These are phyloP conservation scores for Backusella westeae DNA, from an alignment of 192 early-diverging fungal species.

Conservation along the genomic window DNA sequence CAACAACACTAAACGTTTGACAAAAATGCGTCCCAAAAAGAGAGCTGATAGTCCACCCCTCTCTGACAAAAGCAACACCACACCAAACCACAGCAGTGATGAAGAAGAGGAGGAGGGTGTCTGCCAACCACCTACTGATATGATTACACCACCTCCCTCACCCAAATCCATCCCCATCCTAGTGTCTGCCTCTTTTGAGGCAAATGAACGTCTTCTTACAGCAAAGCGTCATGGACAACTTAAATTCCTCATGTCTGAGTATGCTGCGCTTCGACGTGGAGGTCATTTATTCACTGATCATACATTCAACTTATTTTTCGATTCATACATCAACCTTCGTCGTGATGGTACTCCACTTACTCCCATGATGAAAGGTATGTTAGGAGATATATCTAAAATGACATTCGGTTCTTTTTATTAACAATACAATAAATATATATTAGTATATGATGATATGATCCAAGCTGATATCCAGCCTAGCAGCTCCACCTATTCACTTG, in stretches of 20 bases:
- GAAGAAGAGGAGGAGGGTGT: background rate
- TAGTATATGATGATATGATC: slow-evolving; percentile 39
- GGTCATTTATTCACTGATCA: slow-evolving; percentile 25
- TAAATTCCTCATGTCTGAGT: slow-evolving; percentile 25
- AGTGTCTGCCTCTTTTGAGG: slow-evolving; percentile 7
- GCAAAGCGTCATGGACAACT: slow-evolving; percentile 28
- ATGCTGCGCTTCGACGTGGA: slow-evolving; percentile 21
- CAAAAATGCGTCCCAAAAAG: background rate
- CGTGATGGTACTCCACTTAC: slow-evolving; percentile 33
- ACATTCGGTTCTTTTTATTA: background rate
- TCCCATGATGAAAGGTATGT: slow-evolving; percentile 19
- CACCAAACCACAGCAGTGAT: background rate
- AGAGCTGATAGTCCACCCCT: background rate
- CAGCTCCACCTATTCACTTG: slow-evolving; percentile 23
- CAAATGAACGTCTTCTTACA: slow-evolving; percentile 27
- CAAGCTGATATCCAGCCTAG: slow-evolving; percentile 11
- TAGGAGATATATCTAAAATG: background rate
- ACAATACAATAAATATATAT: background rate
- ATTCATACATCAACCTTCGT: slow-evolving; percentile 29
- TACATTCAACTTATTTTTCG: slow-evolving; percentile 36
- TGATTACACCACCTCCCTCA: slow-evolving; percentile 19
- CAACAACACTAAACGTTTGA: background rate
- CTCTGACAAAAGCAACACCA: background rate
- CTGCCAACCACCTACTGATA: background rate
- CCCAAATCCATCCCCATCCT: background rate